Evolutionary conservation across 352 stramenopile genomes (phyloP).

Genomic region (Halophytophthora batemanensis): DNA sequence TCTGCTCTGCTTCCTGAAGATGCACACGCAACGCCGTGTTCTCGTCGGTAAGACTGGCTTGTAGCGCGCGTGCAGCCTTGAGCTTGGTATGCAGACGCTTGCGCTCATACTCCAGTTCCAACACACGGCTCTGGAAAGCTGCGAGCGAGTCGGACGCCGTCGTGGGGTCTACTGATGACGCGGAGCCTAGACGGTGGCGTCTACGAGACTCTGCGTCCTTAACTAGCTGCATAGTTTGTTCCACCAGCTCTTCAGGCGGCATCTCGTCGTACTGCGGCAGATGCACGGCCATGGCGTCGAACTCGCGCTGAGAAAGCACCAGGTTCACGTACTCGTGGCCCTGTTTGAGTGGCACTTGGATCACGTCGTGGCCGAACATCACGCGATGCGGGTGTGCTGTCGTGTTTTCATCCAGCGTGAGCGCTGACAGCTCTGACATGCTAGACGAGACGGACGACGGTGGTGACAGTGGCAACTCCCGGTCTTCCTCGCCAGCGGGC

Average conservation of each 20-base stretch:
- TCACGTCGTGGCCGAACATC: conserved; percentile 67
- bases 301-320: conserved; percentile 74
- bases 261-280: conserved; percentile 68
- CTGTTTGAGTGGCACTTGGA: conserved; percentile 69
- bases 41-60: conserved; percentile 71
- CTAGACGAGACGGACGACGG: conserved; percentile 29
- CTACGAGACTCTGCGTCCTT: conserved; percentile 46
- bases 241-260: conserved; percentile 45
- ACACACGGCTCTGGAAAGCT: conserved; percentile 52
- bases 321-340: conserved; percentile 61
- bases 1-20: conserved; percentile 45
- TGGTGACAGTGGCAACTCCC: conserved; percentile 11
- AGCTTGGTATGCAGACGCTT: conserved; percentile 69
- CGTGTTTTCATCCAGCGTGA: conserved; percentile 29
- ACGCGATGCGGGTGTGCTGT: conserved; percentile 30
- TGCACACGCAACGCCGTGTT: conserved; percentile 55
- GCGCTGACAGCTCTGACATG: conserved; percentile 23
- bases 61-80: conserved; percentile 43
- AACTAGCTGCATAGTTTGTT: conserved; percentile 52
- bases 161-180: not conserved
- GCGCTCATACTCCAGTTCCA: conserved; percentile 69
- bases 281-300: conserved; percentile 73
- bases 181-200: conserved; percentile 22
- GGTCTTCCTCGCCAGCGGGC: not conserved
- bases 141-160: conserved; percentile 24